A percentile compares a stretch with the other conserved stretches of the same genome.
These are phyloP conservation scores for Hypoxylon rickii DNA, from an alignment of 495 filamentous ascomycete genomes.

Conservation along the genomic window DNA sequence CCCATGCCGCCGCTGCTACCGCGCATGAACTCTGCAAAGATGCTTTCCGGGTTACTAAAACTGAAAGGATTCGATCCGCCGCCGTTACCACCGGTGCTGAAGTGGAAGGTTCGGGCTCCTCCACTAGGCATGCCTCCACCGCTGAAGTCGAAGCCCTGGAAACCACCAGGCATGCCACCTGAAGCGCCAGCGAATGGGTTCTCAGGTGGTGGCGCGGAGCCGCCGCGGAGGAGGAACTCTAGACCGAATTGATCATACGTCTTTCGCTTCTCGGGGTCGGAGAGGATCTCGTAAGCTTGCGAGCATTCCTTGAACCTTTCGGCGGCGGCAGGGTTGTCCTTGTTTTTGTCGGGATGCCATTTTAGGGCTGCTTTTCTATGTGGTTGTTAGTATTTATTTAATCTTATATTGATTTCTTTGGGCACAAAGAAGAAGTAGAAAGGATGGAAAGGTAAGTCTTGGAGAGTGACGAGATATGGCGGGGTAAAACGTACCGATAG, in stretches of 20 bases:
- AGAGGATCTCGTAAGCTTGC: conserved; percentile 97
- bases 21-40: conserved; percentile 81
- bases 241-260: conserved; percentile 94
- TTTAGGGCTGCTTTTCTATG: conserved; percentile 84
- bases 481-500: conserved; percentile 68
- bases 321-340: conserved; percentile 77
- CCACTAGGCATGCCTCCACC: conserved; percentile 48
- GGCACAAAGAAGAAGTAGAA: not conserved
- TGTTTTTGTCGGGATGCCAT: conserved; percentile 97
- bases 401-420: no score
- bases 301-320: conserved; percentile 96
- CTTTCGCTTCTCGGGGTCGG: conserved; percentile 95
- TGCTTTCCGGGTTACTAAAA: conserved; percentile 81
- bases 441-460: not conserved
- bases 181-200: conserved; percentile 56
- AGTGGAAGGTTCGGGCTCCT: conserved; percentile 70
- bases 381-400: conserved; percentile 31
- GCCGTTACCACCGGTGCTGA: conserved; percentile 60
- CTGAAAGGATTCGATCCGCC: conserved; percentile 62
- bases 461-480: not conserved
- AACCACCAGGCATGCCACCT: conserved; percentile 49
- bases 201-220: conserved; percentile 67
- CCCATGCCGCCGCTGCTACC: conserved; percentile 57
- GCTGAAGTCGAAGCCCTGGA: conserved; percentile 60
- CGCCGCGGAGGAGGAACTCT: conserved; percentile 88